Conservation (phyloP, 805 yeast species). For the Wickerhamiella parazyma region DNA sequence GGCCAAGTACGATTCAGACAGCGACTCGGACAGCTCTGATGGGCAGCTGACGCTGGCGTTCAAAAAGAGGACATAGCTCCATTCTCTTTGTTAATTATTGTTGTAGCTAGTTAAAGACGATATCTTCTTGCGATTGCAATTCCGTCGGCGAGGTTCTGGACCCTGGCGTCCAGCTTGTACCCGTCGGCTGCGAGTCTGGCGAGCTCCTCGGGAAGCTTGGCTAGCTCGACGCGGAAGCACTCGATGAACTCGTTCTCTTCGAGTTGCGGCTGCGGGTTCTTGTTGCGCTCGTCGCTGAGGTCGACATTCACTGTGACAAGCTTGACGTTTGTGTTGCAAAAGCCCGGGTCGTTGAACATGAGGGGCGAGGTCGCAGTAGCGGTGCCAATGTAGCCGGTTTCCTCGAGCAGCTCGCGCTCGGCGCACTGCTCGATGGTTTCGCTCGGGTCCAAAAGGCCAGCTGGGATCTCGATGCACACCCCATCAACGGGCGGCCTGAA, state of each 20-base stretch:
- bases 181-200: constrained; percentile 46
- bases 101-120: not conserved
- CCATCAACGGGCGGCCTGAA: constrained; percentile 87
- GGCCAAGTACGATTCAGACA: not conserved
- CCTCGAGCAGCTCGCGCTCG: constrained; percentile 74
- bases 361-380: constrained; percentile 34
- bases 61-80: not conserved
- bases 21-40: constrained; percentile 11
- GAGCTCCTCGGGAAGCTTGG: constrained; percentile 42
- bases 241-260: constrained; percentile 92
- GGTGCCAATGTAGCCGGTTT: constrained; percentile 79
- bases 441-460: constrained; percentile 79
- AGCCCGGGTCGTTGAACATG: constrained; percentile 71
- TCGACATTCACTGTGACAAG: constrained; percentile 72
- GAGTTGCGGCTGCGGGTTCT: constrained; percentile 54
- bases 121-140: constrained; percentile 38
- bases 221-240: constrained; percentile 54
- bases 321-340: constrained; percentile 75
- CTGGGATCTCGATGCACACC: constrained; percentile 87
- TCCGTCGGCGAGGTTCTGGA: constrained; percentile 79
- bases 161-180: constrained; percentile 70
- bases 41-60: constrained; percentile 19
- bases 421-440: constrained; percentile 75
- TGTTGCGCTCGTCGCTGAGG: constrained; percentile 47
- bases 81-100: too few relatives aligned